These are phyloP conservation scores for Nicotiana noctiflora DNA, from an alignment of 257 asterid genomes.

Conservation along the genomic window DNA sequence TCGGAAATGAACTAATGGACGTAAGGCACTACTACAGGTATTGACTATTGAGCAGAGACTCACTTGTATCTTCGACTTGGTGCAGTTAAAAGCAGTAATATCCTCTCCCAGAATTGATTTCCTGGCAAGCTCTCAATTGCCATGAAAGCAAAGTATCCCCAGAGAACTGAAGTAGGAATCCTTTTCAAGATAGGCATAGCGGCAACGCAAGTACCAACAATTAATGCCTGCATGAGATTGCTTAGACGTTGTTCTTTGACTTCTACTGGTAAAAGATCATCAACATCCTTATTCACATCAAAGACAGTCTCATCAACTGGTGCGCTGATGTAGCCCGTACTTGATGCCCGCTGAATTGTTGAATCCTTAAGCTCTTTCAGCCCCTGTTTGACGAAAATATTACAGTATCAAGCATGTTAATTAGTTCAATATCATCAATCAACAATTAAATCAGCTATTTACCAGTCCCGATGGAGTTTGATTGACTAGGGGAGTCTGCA, in stretches of 20 bases:
- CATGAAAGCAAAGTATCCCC: slow-evolving; percentile 99
- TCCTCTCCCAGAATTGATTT: slow-evolving; percentile 98
- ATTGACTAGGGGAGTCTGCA: slow-evolving; percentile 90
- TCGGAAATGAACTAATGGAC: too few relatives aligned
- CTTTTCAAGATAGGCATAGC: slow-evolving; percentile 84
- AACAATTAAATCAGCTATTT: slow-evolving; percentile 1
- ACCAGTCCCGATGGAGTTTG: slow-evolving; percentile 79
- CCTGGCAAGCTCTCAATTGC: slow-evolving; percentile 98
- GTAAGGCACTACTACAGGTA: too few relatives aligned
- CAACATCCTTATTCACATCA: slow-evolving; percentile 86
- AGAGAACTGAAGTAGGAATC: slow-evolving; percentile 91
- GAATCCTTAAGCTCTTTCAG: slow-evolving; percentile 82
- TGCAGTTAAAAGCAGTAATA: slow-evolving; percentile 75
- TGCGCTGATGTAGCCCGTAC: slow-evolving; percentile 68
- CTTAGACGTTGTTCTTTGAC: slow-evolving; percentile 96
- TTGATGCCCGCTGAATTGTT: slow-evolving; percentile 64
- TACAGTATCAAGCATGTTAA: slow-evolving; percentile 5
- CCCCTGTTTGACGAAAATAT: slow-evolving; percentile 43
- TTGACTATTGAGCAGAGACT: too few relatives aligned
- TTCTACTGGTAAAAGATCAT: slow-evolving; percentile 84
- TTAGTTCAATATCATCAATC: neutral
- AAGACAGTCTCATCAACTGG: slow-evolving; percentile 72
- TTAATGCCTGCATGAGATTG: slow-evolving; percentile 81
- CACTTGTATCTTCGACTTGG: slow-evolving; percentile 93
- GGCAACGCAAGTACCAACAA: slow-evolving; percentile 80